phyloP scores from a whole-genome alignment of 352 stramenopile genomes.

The Pilasporangium apinafurcum region DNA sequence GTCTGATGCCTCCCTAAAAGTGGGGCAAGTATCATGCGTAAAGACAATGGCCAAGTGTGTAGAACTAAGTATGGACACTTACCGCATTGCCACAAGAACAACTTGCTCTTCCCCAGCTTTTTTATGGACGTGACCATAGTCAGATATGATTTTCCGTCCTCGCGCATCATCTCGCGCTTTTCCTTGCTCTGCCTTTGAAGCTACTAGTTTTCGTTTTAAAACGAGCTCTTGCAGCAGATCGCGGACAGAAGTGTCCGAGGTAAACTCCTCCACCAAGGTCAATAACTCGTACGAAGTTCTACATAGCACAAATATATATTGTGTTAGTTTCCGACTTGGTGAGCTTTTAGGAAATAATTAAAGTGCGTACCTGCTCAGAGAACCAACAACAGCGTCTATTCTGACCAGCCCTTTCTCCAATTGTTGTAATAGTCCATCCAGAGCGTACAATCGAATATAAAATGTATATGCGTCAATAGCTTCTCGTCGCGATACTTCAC shows the following conservation, averaged over 20 bases:
- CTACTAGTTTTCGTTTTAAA: constrained; percentile 36
- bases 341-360: too few species aligned
- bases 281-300: constrained; percentile 26
- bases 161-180: constrained; percentile 72
- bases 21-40: too few species aligned
- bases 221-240: constrained; percentile 66
- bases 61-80: background rate
- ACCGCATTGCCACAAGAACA: constrained; percentile 44
- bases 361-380: constrained; percentile 30
- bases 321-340: too few species aligned
- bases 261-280: constrained; percentile 40
- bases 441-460: constrained; percentile 76
- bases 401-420: constrained; percentile 22
- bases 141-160: constrained; percentile 55
- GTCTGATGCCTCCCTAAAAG: constrained; percentile 1
- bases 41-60: too few species aligned
- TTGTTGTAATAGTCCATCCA: constrained; percentile 42
- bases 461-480: constrained; percentile 74
- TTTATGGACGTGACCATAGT: constrained; percentile 69
- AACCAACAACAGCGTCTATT: constrained; percentile 19
- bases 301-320: background rate
- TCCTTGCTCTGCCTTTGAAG: constrained; percentile 46
- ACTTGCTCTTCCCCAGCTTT: constrained; percentile 30
- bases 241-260: constrained; percentile 17
- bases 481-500: constrained; percentile 40